A percentile compares a stretch with the other conserved stretches of the same genome.
These are phyloP conservation scores for Prunus padus DNA, from an alignment of 306 rosid genomes.

Conservation along the genomic window DNA sequence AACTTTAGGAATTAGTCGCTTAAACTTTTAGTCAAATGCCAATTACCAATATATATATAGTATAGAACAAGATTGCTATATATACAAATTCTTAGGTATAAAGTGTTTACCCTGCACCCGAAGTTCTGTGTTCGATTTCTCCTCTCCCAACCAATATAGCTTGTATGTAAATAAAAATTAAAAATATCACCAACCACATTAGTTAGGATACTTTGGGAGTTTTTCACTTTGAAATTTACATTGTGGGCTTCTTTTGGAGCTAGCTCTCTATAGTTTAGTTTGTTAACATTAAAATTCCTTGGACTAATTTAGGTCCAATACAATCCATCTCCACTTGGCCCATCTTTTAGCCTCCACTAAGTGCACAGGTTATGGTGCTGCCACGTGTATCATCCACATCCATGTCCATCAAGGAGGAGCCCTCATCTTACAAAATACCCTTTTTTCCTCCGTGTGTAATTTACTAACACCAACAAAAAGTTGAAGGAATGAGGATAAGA, in stretches of 20 bases:
- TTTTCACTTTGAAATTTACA: neutral
- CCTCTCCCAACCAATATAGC: too few relatives aligned
- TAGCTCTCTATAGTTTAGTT: neutral
- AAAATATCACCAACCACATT: too few relatives aligned
- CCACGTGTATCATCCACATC: conserved; percentile 41
- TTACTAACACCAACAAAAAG: conserved; percentile 13
- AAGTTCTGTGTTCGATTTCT: too few relatives aligned
- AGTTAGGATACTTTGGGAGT: too few relatives aligned
- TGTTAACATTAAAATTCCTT: neutral
- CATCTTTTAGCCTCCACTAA: neutral
- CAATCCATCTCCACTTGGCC: neutral
- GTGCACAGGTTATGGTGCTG: conserved; percentile 26
- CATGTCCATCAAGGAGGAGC: conserved; percentile 31
- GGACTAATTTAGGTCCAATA: neutral
- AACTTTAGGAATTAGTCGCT: neutral
- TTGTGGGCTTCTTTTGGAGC: neutral
- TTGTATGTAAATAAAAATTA: too few relatives aligned
- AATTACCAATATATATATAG: too few relatives aligned
- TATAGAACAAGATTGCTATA: too few relatives aligned
- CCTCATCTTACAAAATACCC: conserved; percentile 26
- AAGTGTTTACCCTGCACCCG: too few relatives aligned
- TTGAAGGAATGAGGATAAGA: conserved; percentile 50
- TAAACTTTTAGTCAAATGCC: neutral
- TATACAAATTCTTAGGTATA: too few relatives aligned
- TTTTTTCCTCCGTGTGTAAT: conserved; percentile 6